These are phyloP conservation scores for Phytopythium oedochilum DNA, from an alignment of 352 stramenopile species.

Conservation along the genomic window DNA sequence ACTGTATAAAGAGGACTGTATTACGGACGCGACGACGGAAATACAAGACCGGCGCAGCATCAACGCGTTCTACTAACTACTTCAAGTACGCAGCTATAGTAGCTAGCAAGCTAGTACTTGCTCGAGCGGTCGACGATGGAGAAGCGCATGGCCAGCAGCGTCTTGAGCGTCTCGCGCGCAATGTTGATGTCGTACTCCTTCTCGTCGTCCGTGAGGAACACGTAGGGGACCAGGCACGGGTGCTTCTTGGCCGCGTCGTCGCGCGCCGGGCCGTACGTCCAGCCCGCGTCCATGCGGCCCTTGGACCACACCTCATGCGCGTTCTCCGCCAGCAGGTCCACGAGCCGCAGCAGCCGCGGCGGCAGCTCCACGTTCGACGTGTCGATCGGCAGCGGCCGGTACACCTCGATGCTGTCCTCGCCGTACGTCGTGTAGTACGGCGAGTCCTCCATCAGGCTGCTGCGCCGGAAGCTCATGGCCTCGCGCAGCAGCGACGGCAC, in stretches of 20 bases:
- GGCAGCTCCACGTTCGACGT: slow-evolving; percentile 67
- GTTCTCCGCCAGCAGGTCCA: slow-evolving; percentile 82
- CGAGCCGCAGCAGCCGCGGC: slow-evolving; percentile 54
- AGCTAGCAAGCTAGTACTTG: slow-evolving; percentile 30
- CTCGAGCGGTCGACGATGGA: slow-evolving; percentile 67
- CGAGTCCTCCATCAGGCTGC: slow-evolving; percentile 75
- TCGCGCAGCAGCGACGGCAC: slow-evolving; percentile 61
- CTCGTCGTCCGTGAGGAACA: slow-evolving; percentile 87
- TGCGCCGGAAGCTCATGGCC: slow-evolving; percentile 73
- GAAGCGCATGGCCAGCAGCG: slow-evolving; percentile 84
- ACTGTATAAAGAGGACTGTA: no score
- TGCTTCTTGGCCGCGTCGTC: slow-evolving; percentile 81
- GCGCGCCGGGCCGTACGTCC: slow-evolving; percentile 78
- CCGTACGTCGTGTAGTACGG: slow-evolving; percentile 73
- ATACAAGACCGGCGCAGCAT: no score
- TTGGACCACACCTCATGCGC: slow-evolving; percentile 87
- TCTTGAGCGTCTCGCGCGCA: slow-evolving; percentile 86
- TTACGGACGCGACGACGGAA: no score
- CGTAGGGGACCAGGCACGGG: slow-evolving; percentile 81
- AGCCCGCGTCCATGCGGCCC: slow-evolving; percentile 83
- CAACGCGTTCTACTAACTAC: no score
- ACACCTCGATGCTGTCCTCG: slow-evolving; percentile 50
- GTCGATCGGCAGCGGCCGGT: slow-evolving; percentile 73
- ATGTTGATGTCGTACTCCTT: slow-evolving; percentile 89
- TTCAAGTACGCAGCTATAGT: no score